These are phyloP conservation scores for Umbelopsis sp. DNA, from an alignment of 371 early-diverging fungal genomes.

Conservation along the genomic window DNA sequence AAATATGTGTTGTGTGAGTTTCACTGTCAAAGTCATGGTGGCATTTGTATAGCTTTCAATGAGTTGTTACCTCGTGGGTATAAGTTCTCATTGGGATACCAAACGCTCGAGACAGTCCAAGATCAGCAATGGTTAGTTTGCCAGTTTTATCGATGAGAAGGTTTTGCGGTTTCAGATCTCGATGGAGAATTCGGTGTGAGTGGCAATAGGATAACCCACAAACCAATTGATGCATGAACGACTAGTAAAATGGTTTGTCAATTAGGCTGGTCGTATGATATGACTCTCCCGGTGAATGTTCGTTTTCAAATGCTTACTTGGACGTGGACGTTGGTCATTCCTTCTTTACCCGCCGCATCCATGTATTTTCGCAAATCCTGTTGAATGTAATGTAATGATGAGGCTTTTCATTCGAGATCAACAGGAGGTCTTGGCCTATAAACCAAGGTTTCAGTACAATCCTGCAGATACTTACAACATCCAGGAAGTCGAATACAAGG, in stretches of 20 bases:
- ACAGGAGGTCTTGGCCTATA: not conserved
- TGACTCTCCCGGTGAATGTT: too few relatives aligned
- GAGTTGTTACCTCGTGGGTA: constrained; percentile 82
- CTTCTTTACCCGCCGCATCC: constrained; percentile 69
- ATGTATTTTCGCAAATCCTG: constrained; percentile 94
- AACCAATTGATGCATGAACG: constrained; percentile 88
- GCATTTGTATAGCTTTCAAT: not conserved
- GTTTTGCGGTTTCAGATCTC: constrained; percentile 94
- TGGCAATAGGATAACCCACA: constrained; percentile 88
- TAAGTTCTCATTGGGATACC: constrained; percentile 89
- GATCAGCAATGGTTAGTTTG: constrained; percentile 92
- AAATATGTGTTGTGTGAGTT: not conserved
- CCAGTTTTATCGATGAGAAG: constrained; percentile 90
- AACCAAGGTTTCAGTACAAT: not conserved
- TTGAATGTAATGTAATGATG: not conserved
- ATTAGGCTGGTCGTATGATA: too few relatives aligned
- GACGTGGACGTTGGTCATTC: constrained; percentile 66
- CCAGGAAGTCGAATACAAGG: constrained; percentile 96
- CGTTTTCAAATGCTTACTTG: constrained; percentile 51
- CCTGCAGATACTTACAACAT: constrained; percentile 51
- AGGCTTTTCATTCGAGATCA: not conserved
- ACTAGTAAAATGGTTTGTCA: constrained; percentile 53
- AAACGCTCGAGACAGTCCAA: constrained; percentile 92
- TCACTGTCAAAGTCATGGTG: not conserved
- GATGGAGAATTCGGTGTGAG: constrained; percentile 85